Evolutionary conservation across 345 rosid genomes (phyloP).

Genomic region (Salix dunnii): DNA sequence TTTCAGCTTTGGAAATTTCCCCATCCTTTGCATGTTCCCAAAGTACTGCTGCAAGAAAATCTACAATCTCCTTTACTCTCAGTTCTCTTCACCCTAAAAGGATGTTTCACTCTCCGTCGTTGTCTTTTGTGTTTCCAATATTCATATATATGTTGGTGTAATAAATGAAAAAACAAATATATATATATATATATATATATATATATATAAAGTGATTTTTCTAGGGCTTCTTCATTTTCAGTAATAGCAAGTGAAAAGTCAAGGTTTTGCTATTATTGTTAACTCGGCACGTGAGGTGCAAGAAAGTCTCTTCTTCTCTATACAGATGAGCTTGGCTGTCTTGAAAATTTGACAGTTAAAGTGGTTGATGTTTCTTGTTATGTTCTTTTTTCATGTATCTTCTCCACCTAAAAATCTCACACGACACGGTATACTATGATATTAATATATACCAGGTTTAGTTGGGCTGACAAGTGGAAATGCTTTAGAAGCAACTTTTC

Average conservation of each 20-base stretch:
- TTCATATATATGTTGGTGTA: background rate
- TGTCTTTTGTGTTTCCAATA: background rate
- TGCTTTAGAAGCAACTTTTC: background rate
- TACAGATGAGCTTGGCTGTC: background rate
- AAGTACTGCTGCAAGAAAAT: background rate
- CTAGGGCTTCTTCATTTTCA: slow-evolving; percentile 5
- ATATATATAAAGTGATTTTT: background rate
- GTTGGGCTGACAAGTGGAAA: background rate
- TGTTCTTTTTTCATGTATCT: background rate
- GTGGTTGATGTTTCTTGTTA: background rate
- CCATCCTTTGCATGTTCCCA: background rate
- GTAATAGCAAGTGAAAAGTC: background rate
- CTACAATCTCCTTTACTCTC: background rate
- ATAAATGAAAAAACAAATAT: background rate
- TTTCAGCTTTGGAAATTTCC: slow-evolving; percentile 8
- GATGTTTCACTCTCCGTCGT: background rate
- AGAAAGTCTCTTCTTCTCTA: background rate
- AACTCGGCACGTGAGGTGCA: background rate
- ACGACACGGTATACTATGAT: background rate
- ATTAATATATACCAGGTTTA: background rate
- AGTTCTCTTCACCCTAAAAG: slow-evolving; percentile 9
- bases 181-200: no score
- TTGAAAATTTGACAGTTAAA: background rate
- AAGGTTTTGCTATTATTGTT: background rate
- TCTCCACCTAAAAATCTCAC: background rate